These are phyloP conservation scores for Septoria petroselini DNA, from an alignment of 2,329 filamentous ascomycete genomes.

Conservation along the genomic window DNA sequence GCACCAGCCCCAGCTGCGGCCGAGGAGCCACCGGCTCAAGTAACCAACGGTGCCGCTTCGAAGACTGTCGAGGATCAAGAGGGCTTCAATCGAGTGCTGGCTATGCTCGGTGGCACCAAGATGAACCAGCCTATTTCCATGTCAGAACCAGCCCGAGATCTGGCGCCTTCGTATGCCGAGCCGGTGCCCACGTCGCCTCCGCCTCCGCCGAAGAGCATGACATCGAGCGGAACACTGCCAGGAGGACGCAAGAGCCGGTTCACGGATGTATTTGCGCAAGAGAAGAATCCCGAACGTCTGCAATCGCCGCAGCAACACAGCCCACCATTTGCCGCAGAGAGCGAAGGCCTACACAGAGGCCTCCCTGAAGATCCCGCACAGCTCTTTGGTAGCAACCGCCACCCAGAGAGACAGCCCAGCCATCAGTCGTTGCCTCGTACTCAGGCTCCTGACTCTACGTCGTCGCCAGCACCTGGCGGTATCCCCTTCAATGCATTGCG, in stretches of 20 bases:
- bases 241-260: conserved; percentile 35
- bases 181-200: conserved; percentile 30
- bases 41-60: conserved; percentile 33
- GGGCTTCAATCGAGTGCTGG: conserved; percentile 68
- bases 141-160: conserved; percentile 29
- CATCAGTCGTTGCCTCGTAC: conserved; percentile 16
- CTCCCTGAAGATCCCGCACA: conserved; percentile 19
- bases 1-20: conserved; percentile 20
- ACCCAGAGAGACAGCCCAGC: conserved; percentile 14
- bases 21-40: conserved; percentile 13
- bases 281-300: conserved; percentile 33
- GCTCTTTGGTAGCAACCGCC: not conserved
- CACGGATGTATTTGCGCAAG: conserved; percentile 34
- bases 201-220: conserved; percentile 23
- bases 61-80: conserved; percentile 69
- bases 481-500: conserved; percentile 26
- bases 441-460: conserved; percentile 17
- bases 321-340: conserved; percentile 16
- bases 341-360: conserved; percentile 11
- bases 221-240: conserved; percentile 24
- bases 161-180: conserved; percentile 19
- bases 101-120: conserved; percentile 63
- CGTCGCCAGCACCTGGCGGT: conserved; percentile 27
- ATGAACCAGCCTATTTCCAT: conserved; percentile 40
- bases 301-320: conserved; percentile 30